Evolutionary conservation across 345 rosid species (phyloP), one percentile per base, ranked within the genome.

Genomic region (Lepidium sativum): DNA sequence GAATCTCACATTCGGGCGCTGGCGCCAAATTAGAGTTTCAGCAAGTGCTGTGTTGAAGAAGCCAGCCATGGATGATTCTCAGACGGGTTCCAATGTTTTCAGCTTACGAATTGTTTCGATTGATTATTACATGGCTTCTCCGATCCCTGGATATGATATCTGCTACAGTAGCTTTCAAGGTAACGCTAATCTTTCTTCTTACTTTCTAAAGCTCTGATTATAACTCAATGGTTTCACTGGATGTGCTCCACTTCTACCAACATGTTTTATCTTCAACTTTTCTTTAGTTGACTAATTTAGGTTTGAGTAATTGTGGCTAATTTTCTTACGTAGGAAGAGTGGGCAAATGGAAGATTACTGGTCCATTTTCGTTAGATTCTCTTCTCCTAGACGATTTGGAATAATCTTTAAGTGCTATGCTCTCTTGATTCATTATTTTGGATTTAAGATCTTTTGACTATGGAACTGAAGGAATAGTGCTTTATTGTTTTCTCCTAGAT

Each of bases 141-240:
- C 97, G 4, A 76, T 89, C 57, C 90, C 94, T 18, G 82, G 73
- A 40, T 63, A 72, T 72, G 97, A 89, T 66, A 45, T 83, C 37
- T 83, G 87, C 68, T 92, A 92, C 79, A 86, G 95, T 74, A 81
- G 80, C 79, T 86, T 92, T 50, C 97, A 86, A 80, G 95, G 98
- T 87, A 32, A 54, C 11, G 4, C 58, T 25, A 13, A 35, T 34
- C 42, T 11, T 29, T 35, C 60, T 54, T n/a, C 25, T 0, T 54
- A 35, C 4, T 1, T 20, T 11, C 29, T 17, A 9, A 16, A 54
- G 58, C 27, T 33, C 17, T 40, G 9, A 0, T 6, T 53, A 29
- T 4, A 50, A 23, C 12, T 32, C 29, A 44, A 12, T 14, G 12
- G 18, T 51, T 29, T 25, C 50, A 58, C 23, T 39, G 25, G 15